A percentile compares a stretch with the other conserved stretches of the same genome.
Evolutionary conservation across 192 early-diverging fungal genomes (phyloP).

Genomic region (Rhizoclosmatium sp.): DNA sequence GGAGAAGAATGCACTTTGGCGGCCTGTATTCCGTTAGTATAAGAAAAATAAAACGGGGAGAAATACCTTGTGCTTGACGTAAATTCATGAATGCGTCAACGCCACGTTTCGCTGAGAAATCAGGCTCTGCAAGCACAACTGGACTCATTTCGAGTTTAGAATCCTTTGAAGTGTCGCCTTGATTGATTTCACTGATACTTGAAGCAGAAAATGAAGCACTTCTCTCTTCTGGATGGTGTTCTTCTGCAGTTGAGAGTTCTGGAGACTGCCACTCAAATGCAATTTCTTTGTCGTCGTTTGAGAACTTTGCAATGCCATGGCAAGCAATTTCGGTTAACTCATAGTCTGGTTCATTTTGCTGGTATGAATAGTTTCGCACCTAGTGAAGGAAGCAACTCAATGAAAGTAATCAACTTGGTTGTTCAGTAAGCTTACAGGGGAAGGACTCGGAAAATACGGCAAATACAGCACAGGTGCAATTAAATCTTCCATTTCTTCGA

Average conservation of each 20-base stretch:
- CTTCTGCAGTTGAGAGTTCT: background rate
- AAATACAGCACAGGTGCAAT: background rate
- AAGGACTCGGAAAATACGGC: background rate
- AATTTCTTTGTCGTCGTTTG: background rate
- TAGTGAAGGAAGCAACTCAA: too few relatives aligned
- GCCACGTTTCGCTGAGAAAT: constrained; percentile 9
- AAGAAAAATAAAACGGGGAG: background rate
- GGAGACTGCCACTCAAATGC: background rate
- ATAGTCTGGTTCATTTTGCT: too few relatives aligned
- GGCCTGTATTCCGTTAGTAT: background rate
- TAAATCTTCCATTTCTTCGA: background rate
- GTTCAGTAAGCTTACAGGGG: too few relatives aligned
- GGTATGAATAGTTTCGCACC: too few relatives aligned
- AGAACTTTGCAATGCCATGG: background rate
- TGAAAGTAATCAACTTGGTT: too few relatives aligned
- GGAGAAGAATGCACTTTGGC: background rate
- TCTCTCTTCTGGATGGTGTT: background rate
- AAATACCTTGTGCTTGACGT: background rate
- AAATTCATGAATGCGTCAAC: constrained; percentile 24
- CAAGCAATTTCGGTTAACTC: too few relatives aligned
- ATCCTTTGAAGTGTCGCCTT: background rate
- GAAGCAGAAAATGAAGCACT: background rate
- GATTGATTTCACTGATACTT: background rate
- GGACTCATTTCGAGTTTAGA: background rate
- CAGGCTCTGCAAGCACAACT: background rate